Evolutionary conservation across 805 yeast species (phyloP), one percentile per base, ranked within the genome.

Genomic region (Myxozyma mucilagina): DNA sequence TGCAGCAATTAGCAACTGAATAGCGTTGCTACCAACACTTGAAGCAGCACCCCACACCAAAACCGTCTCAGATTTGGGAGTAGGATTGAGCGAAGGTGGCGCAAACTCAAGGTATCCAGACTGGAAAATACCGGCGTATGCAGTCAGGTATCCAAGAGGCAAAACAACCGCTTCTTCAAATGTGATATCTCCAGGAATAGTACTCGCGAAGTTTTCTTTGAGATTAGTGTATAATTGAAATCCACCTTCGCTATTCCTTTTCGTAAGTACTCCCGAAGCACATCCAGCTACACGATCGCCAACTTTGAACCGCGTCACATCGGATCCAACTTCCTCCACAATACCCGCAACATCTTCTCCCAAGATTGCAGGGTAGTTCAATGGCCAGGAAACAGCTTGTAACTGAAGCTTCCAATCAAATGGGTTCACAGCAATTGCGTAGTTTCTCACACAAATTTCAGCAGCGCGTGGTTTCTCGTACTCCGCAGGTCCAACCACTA

Each of bases 31-130:
- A 32, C 90, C 91, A 11, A 86, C 78, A 20, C 87, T 80, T 24
- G 88, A 79, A n/a, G 89, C 83, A 64, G 87, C 92, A 69, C 87
- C 86, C 85, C 87, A 83, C 49, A 85, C 75, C 53, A 85, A 69
- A 42, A 84, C 4, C 20, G 45, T 38, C 31, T 60, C 42, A 35
- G 45, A 53, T n/a, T 43, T 32, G 5, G 52, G 44, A 4, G n/a
- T 10, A n/a, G 59, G 36, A 9, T 31, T 29, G 11, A 18, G 34
- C 13, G 53, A 32, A 6, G 64, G 64, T 2, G 10, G 52, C 8
- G 42, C 32, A 31, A 49, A 47, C 0, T 9, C 42, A n/a, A 51
- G 54, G 45, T 8, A 29, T 9, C 18, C 20, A 20, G 57, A 34
- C 43, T 34, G 38, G 48, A 41, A 50, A 32, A 53, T 13, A 9